These are phyloP conservation scores for Fusarium piperis DNA, from an alignment of 2,329 filamentous ascomycete species.

Conservation along the genomic window DNA sequence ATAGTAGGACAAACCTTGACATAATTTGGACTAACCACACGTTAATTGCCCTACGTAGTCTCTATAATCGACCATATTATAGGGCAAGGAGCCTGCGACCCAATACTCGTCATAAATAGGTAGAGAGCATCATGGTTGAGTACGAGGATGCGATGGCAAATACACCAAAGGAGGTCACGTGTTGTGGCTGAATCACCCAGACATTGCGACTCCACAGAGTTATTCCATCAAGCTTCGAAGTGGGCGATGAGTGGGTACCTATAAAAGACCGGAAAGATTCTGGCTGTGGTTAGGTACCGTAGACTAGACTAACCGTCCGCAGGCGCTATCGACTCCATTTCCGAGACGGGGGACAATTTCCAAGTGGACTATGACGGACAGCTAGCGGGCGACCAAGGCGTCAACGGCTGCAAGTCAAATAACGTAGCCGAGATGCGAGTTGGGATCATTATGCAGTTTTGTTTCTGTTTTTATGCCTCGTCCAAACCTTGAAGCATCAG, in stretches of 20 bases:
- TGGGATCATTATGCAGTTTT: background rate
- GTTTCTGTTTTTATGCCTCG: background rate
- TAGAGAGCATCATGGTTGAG: background rate
- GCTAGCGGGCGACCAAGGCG: background rate
- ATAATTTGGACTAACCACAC: background rate
- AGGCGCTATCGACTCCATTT: background rate
- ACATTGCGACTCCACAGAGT: background rate
- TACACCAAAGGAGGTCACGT: background rate
- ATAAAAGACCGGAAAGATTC: background rate
- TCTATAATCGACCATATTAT: background rate
- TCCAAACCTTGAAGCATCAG: background rate
- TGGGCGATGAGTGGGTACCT: constrained; percentile 9
- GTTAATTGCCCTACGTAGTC: too few relatives aligned
- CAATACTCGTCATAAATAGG: background rate
- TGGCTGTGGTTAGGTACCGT: background rate
- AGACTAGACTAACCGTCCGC: background rate
- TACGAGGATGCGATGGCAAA: too few relatives aligned
- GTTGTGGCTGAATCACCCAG: background rate
- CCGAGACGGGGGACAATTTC: background rate
- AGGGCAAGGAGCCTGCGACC: background rate
- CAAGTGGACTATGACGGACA: background rate
- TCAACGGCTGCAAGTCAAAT: background rate
- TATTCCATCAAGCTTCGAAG: constrained; percentile 28
- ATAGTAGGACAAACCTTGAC: background rate
- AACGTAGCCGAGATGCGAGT: background rate